These are phyloP conservation scores for Geranium rotundifolium DNA, from an alignment of 345 rosid species.

Conservation along the genomic window DNA sequence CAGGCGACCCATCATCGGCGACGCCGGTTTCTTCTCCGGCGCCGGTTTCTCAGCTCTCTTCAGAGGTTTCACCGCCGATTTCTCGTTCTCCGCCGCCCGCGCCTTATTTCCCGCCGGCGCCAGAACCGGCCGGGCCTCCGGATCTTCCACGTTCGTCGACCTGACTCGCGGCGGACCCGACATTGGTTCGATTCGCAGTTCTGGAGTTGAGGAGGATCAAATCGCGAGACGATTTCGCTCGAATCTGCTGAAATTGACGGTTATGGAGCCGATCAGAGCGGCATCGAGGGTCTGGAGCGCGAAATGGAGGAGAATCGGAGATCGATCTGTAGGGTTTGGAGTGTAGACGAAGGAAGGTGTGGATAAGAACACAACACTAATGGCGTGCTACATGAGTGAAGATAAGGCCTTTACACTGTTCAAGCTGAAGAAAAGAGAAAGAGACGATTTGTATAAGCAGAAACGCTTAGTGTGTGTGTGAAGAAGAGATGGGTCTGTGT, in stretches of 20 bases:
- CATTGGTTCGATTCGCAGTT: slow-evolving; percentile 19
- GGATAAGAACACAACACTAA: too few relatives aligned
- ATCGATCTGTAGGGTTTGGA: not conserved
- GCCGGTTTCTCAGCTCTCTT: slow-evolving; percentile 29
- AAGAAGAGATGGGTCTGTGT: not conserved
- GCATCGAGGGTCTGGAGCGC: not conserved
- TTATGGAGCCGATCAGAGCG: not conserved
- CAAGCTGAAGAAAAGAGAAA: not conserved
- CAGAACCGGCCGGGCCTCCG: slow-evolving; percentile 41
- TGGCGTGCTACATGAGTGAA: not conserved
- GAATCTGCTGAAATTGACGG: not conserved
- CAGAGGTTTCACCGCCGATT: slow-evolving; percentile 20
- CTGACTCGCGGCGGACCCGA: slow-evolving; percentile 49
- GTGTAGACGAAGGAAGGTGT: not conserved
- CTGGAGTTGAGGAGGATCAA: not conserved
- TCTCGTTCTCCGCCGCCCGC: slow-evolving; percentile 12
- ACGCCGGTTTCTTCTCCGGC: slow-evolving; percentile 16
- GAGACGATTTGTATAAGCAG: not conserved
- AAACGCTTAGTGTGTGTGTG: not conserved
- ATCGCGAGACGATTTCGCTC: not conserved
- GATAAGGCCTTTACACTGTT: not conserved
- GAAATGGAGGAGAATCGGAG: not conserved
- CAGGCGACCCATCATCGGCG: slow-evolving; percentile 14
- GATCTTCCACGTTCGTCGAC: slow-evolving; percentile 29
- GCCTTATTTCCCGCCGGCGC: slow-evolving; percentile 54